Evolutionary conservation across 257 asterid species (phyloP).

Genomic region (Fraxinus excelsior): DNA sequence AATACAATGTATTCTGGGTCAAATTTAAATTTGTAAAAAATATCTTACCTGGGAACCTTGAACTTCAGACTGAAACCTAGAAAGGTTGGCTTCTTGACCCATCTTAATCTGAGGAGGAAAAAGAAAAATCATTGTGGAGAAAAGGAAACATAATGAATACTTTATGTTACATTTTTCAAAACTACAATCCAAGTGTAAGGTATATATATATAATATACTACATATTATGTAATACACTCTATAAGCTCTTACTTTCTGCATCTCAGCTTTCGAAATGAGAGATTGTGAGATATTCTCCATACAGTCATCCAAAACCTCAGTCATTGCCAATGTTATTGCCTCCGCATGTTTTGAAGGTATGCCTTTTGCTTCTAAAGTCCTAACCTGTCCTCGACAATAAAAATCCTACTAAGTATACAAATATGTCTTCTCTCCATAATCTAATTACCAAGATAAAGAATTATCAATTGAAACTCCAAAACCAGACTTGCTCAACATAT

Average conservation of each 20-base stretch:
- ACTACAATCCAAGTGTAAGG: background rate
- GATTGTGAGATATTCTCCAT: constrained; percentile 54
- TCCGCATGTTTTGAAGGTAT: constrained; percentile 62
- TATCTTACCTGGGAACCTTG: constrained; percentile 58
- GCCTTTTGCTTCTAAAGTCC: constrained; percentile 65
- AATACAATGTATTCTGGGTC: background rate
- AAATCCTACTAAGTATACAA: background rate
- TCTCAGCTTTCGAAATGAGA: constrained; percentile 49
- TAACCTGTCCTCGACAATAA: constrained; percentile 40
- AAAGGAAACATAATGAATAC: constrained; percentile 1
- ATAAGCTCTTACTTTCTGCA: constrained; percentile 56
- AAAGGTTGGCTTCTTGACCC: constrained; percentile 49
- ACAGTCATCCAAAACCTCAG: constrained; percentile 54
- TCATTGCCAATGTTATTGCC: constrained; percentile 65
- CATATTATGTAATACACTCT: background rate
- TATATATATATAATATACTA: no score
- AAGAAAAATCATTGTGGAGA: background rate
- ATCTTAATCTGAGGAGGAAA: constrained; percentile 35
- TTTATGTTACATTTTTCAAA: background rate
- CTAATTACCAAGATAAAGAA: background rate
- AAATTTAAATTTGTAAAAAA: background rate
- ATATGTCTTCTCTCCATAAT: background rate
- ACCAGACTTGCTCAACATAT: background rate
- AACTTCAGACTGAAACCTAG: constrained; percentile 59
- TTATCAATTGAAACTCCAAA: background rate